phyloP scores from a whole-genome alignment of 257 asterid genomes.

The Solanum megistacrolobum region DNA sequence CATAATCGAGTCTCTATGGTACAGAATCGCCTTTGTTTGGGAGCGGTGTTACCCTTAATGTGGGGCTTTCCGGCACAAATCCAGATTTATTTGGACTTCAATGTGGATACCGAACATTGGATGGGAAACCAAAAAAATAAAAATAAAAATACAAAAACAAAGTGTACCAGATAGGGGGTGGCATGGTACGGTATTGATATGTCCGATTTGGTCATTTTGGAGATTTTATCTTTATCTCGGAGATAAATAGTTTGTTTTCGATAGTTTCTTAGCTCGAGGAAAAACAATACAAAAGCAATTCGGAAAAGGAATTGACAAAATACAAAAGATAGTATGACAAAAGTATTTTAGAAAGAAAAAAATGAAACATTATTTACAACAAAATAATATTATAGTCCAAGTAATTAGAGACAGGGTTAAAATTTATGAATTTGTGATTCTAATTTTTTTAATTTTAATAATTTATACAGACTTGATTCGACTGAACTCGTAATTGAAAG shows the following conservation, averaged over 20 bases:
- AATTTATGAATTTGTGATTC: too few relatives aligned
- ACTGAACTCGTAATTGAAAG: not conserved
- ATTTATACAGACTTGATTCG: not conserved
- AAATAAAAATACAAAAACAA: not conserved
- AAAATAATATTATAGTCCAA: not conserved
- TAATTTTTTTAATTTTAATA: too few relatives aligned
- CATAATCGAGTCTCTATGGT: accelerated
- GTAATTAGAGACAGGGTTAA: not conserved
- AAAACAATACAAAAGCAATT: not conserved
- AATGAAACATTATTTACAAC: not conserved
- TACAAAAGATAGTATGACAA: not conserved
- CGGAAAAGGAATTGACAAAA: not conserved
- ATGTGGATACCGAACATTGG: accelerated
- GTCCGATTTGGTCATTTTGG: not conserved
- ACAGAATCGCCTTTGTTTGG: too few relatives aligned
- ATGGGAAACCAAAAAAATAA: too few relatives aligned
- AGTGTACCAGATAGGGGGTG: not conserved
- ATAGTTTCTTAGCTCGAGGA: not conserved
- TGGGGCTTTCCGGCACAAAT: accelerated
- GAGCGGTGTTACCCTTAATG: accelerated
- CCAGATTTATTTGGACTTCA: accelerated
- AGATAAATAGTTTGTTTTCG: not conserved
- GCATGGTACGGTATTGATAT: not conserved
- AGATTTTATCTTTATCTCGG: not conserved
- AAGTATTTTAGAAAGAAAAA: too few relatives aligned